phyloP scores from a whole-genome alignment of 2,329 filamentous ascomycete species.

The Claviceps cyperi region DNA sequence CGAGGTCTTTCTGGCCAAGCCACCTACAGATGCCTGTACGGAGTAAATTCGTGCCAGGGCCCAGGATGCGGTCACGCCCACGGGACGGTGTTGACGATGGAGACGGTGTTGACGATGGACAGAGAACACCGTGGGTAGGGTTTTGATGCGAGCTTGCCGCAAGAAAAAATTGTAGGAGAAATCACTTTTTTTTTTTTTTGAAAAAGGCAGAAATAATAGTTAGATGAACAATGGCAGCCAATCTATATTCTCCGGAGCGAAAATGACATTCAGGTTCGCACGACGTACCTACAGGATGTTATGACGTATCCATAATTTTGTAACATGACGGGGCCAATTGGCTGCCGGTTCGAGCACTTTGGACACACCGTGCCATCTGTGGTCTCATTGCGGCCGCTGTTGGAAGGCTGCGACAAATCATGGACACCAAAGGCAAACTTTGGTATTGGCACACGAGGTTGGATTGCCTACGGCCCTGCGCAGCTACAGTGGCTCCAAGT shows the following conservation, averaged over 20 bases:
- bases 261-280: not conserved
- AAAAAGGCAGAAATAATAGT: not conserved
- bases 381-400: not conserved
- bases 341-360: not conserved
- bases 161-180: too few relatives aligned
- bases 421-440: not conserved
- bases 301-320: not conserved
- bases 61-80: not conserved
- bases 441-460: not conserved
- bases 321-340: not conserved
- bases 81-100: conserved; percentile 1
- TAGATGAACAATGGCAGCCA: not conserved
- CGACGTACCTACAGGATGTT: not conserved
- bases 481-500: not conserved
- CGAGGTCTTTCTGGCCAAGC: not conserved
- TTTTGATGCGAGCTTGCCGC: not conserved
- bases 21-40: too few relatives aligned
- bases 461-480: not conserved
- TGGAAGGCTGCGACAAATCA: too few relatives aligned
- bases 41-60: too few relatives aligned
- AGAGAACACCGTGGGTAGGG: not conserved
- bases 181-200: too few relatives aligned
- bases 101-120: not conserved
- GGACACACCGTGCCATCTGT: not conserved
- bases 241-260: not conserved